Conservation (phyloP, 2,329 filamentous ascomycete species). For the Penicillium sp. region DNA sequence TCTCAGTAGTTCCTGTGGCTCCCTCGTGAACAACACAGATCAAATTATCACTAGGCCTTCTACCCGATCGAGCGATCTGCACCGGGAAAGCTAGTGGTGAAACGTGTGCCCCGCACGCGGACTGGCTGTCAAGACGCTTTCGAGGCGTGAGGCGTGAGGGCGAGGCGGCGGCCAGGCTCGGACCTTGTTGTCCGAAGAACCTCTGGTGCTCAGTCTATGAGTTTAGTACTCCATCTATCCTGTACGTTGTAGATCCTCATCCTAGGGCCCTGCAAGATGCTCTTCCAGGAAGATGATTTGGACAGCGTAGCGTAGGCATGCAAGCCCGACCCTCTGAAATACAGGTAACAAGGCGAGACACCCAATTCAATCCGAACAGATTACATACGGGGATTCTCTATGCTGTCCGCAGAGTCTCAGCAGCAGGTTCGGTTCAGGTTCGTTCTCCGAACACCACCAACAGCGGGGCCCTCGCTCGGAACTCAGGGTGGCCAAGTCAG, state of each 20-base stretch:
- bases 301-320: not conserved
- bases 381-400: not conserved
- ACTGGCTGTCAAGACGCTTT: slow-evolving; percentile 2
- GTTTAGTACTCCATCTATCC: too few relatives aligned
- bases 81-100: slow-evolving; percentile 21
- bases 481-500: slow-evolving; percentile 28
- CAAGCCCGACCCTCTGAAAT: not conserved
- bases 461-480: slow-evolving; percentile 18
- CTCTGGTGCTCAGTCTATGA: not conserved
- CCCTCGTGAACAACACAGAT: not conserved
- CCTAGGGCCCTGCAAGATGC: not conserved
- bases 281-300: not conserved
- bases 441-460: not conserved
- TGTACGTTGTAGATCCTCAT: not conserved
- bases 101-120: slow-evolving; percentile 16
- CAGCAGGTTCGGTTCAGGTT: not conserved
- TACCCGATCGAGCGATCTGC: slow-evolving; percentile 28
- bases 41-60: slow-evolving; percentile 1
- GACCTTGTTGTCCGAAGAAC: not conserved
- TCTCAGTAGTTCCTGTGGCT: not conserved
- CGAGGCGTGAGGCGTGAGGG: slow-evolving; percentile 3
- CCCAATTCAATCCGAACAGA: not conserved
- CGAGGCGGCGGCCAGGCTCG: slow-evolving; percentile 5
- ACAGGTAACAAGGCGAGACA: not conserved
- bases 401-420: not conserved